Evolutionary conservation across 2,329 filamentous ascomycete species (phyloP), one percentile per base, ranked within the genome.

Genomic region (Ascomycota sp.): DNA sequence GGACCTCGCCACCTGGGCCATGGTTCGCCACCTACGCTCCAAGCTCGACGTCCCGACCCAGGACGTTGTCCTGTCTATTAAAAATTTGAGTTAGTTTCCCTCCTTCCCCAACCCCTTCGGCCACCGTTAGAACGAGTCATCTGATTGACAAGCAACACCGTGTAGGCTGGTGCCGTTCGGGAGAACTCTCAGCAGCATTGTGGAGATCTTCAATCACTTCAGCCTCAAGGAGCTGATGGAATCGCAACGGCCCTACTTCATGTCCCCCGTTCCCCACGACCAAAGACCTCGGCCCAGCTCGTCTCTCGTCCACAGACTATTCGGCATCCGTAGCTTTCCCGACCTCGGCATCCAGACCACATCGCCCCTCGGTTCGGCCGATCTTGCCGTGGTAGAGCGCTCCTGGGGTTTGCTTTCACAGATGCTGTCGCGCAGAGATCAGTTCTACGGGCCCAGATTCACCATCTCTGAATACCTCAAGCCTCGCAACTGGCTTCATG

Each of bases 111-210:
- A 8, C 17, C 27, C 10, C 13, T 10, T 13, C 13, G 15, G 15
- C 15, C 15, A 17, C 15, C 15, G 15, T 17, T 4, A 17, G 15
- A 17, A 17, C 3, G 15, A 17, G 15, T 17, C 15, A 4, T 4
- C 15, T 17, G 15, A 17, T 17, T 17, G 15, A 17, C 15, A 17
- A 17, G 15, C 15, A 4, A 17, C 15, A 4, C 15, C 15, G 15
- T 17, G 15, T 17, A 17, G 15, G 3, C 36, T 41, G 32, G 41
- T 50, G 2, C 62, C 68, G 3, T 76, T 71, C 2, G 72, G 72
- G n/a, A 73, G 73, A 28, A 75, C 78, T 2, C 51, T 85, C 4
- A 61, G 67, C 22, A 83, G 81, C 0, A 55, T 72, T 4, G 48
- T 94, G 10, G 63, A 46, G 28, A 38, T 71, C 15, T 56, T 70